Evolutionary conservation across 169 alveolate genomes (phyloP).

Genomic region (Babesia bigemina): DNA sequence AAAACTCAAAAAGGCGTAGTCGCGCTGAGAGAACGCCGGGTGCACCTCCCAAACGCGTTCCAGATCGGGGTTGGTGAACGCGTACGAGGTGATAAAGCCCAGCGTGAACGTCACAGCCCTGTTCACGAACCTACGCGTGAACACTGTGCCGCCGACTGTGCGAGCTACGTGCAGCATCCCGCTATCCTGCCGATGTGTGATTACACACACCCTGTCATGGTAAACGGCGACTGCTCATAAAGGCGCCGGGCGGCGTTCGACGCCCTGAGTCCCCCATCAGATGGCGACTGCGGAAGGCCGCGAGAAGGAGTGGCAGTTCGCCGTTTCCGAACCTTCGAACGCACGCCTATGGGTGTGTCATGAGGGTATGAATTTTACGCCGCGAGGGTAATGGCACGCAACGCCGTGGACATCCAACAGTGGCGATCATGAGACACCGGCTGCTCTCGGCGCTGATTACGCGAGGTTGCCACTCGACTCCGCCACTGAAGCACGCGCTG

Average conservation of each 20-base stretch:
- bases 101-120: conserved; percentile 45
- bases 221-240: too few species aligned
- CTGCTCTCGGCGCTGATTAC: conserved; percentile 3
- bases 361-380: neutral
- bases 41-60: conserved; percentile 76
- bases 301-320: too few species aligned
- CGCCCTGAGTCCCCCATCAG: neutral
- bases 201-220: too few species aligned
- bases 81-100: conserved; percentile 70
- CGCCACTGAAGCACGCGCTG: neutral
- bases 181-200: neutral
- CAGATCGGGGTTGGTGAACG: conserved; percentile 75
- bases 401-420: neutral
- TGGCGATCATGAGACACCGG: conserved; percentile 13
- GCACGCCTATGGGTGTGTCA: too few species aligned
- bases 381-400: neutral
- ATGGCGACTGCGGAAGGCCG: too few species aligned
- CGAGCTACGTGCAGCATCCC: conserved; percentile 36
- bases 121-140: conserved; percentile 59
- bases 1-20: conserved; percentile 74
- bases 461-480: neutral
- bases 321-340: too few species aligned
- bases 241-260: too few species aligned
- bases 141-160: conserved; percentile 38
- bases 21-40: conserved; percentile 73